Evolutionary conservation across 805 yeast species (phyloP).

Genomic region (Sporopachydermia quercuum): DNA sequence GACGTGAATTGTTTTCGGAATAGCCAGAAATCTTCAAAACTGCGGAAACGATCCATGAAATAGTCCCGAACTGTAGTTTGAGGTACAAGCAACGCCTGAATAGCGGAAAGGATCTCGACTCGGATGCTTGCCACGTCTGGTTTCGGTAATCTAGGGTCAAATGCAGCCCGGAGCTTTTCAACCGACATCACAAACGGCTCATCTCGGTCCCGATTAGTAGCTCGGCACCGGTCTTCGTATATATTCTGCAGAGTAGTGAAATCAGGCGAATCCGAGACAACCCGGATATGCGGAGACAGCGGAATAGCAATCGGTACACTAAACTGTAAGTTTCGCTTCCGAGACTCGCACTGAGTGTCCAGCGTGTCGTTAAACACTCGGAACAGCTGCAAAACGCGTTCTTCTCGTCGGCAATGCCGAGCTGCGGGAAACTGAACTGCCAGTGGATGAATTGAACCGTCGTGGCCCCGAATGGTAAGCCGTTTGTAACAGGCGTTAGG

Average conservation of each 20-base stretch:
- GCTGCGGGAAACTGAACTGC: slow-evolving; percentile 98
- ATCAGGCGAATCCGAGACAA: slow-evolving; percentile 67
- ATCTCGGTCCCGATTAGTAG: slow-evolving; percentile 62
- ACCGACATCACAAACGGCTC: slow-evolving; percentile 79
- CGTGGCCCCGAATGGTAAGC: slow-evolving; percentile 80
- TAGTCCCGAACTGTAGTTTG: slow-evolving; percentile 67
- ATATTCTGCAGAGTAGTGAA: slow-evolving; percentile 68
- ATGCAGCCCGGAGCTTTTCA: slow-evolving; percentile 80
- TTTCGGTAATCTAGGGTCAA: slow-evolving; percentile 83
- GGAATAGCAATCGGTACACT: slow-evolving; percentile 90
- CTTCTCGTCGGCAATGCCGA: slow-evolving; percentile 93
- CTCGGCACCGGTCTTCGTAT: slow-evolving; percentile 76
- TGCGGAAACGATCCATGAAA: slow-evolving; percentile 52
- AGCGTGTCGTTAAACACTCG: slow-evolving; percentile 76
- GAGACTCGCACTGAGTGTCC: slow-evolving; percentile 69
- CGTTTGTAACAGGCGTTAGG: slow-evolving; percentile 84
- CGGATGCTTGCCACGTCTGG: slow-evolving; percentile 83
- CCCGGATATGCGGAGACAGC: slow-evolving; percentile 83
- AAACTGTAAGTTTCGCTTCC: slow-evolving; percentile 72
- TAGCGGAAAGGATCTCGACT: slow-evolving; percentile 82
- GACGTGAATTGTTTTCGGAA: slow-evolving; percentile 91
- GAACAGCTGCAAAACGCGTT: slow-evolving; percentile 81
- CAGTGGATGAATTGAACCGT: slow-evolving; percentile 82
- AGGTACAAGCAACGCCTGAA: slow-evolving; percentile 80
- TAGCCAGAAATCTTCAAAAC: slow-evolving; percentile 91